Base-by-base conservation (phyloP, 306 rosid species). In the Styphnolobium japonicum region DNA sequence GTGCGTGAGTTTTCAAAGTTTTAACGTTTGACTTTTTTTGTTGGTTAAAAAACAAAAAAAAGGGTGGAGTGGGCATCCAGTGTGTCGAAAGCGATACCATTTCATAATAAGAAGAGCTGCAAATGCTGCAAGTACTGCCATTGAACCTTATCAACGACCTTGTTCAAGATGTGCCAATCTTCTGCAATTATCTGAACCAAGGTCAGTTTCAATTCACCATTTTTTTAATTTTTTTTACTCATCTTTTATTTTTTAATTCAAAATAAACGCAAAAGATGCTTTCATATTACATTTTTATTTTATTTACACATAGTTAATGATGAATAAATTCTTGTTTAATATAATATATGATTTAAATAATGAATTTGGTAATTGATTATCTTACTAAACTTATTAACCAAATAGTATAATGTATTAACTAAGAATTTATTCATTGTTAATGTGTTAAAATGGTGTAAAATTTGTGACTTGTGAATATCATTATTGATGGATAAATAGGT, bases 51-150 rank as follows among this genome's bases (percentile, higher is more conserved):
- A 64, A 75, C 67, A 37, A 71, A 25, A 19, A 42, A 81, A 78
- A 85, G 88, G 88, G 1, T 85, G 88, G 88, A 85, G 88, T 67
- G 78, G 53, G 0, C 88, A 85, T 60, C 88, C 88, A 0, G 88
- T 85, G 0, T 85, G 88, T 34, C 49, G 81, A 67, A 85, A 85
- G 79, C 81, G 88, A 57, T 85, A 81, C 56, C 88, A 85, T 29
- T 81, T 85, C 79, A 85, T 81, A 16, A 78, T 85, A 34, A 74
- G 86, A 63, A n/a, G n/a, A n/a, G n/a, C n/a, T n/a, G n/a, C n/a
- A n/a, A n/a, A n/a, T n/a, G 67, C 88, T 31, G 77, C 81, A 25
- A 70, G 69, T 73, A 67, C 74, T 43, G 43, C 81, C 16, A 34
- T 73, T 0, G 85, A 78, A 29, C 66, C 78, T n/a, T 73, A 81